Conservation (phyloP, 352 stramenopile genomes). For the Globisporangium solare region DNA sequence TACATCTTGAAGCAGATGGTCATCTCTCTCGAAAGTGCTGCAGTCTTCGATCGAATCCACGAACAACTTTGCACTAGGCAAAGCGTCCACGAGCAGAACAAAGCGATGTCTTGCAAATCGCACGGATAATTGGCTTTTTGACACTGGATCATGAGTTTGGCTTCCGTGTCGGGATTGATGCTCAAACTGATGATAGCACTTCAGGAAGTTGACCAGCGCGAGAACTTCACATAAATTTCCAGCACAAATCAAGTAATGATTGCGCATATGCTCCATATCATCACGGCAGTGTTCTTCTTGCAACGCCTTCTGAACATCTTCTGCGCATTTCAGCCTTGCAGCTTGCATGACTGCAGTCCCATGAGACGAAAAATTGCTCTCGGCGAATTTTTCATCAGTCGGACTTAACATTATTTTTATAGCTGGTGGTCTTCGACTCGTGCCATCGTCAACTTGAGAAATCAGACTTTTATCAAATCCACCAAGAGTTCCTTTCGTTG, state of each 20-base stretch:
- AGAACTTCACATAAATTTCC: constrained; percentile 10
- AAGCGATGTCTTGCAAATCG: constrained; percentile 4
- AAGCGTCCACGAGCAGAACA: constrained; percentile 13
- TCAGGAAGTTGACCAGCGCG: constrained; percentile 11
- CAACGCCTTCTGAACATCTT: constrained; percentile 22
- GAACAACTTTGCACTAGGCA: constrained; percentile 22
- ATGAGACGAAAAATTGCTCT: constrained; percentile 1
- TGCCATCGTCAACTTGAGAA: neutral
- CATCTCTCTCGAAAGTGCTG: neutral
- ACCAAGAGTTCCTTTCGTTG: neutral
- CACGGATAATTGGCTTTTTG: constrained; percentile 4
- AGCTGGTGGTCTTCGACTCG: neutral
- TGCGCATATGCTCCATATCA: constrained; percentile 14
- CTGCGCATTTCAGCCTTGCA: constrained; percentile 7
- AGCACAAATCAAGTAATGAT: constrained; percentile 30
- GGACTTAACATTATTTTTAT: constrained; percentile 2
- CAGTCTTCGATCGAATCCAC: constrained; percentile 16
- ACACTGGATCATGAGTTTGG: neutral
- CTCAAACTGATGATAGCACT: constrained; percentile 10
- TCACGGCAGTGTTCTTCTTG: constrained; percentile 25
- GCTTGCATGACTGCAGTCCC: constrained; percentile 4
- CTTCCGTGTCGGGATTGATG: neutral
- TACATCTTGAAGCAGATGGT: constrained; percentile 23
- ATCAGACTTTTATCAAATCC: neutral
- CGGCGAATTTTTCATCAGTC: neutral